Evolutionary conservation across 2,329 filamentous ascomycete species (phyloP).

Genomic region (Colletotrichum trifolii): DNA sequence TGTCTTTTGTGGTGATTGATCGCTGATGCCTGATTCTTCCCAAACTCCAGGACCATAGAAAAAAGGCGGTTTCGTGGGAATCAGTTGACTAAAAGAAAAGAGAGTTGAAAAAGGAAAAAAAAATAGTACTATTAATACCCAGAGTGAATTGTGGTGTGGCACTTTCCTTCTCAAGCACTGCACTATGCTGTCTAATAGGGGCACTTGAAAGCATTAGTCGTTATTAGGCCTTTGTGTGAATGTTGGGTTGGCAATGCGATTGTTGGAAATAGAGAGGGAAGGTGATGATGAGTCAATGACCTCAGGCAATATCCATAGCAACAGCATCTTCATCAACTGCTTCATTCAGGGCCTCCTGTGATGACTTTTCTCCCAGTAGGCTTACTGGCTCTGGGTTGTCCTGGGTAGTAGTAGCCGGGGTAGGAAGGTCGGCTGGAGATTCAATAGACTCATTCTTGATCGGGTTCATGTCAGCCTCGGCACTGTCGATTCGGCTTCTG

Average conservation of each 20-base stretch:
- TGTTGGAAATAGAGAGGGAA: not conserved
- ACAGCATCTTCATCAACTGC: slow-evolving; percentile 47
- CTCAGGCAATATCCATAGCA: slow-evolving; percentile 53
- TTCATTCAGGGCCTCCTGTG: slow-evolving; percentile 32
- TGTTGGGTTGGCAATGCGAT: not conserved
- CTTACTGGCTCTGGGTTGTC: slow-evolving; percentile 44
- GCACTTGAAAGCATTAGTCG: not conserved
- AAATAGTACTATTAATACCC: slow-evolving; percentile 6
- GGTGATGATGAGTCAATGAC: not conserved
- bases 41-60: slow-evolving; percentile 11
- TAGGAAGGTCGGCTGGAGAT: slow-evolving; percentile 33
- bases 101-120: not conserved
- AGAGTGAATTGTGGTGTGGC: not conserved
- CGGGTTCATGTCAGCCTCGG: slow-evolving; percentile 13
- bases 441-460: slow-evolving; percentile 34
- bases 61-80: slow-evolving; percentile 11
- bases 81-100: slow-evolving; percentile 1
- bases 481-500: slow-evolving; percentile 26
- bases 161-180: not conserved
- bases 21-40: slow-evolving; percentile 24
- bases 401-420: slow-evolving; percentile 37
- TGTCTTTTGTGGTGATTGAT: slow-evolving; percentile 6
- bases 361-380: slow-evolving; percentile 37
- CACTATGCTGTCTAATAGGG: slow-evolving; percentile 3
- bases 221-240: slow-evolving; percentile 1